Percentiles rank a stretch among this genome's conserved stretches.
phyloP scores from a whole-genome alignment of 73 alveolate species.

The Effrenium voratum region DNA sequence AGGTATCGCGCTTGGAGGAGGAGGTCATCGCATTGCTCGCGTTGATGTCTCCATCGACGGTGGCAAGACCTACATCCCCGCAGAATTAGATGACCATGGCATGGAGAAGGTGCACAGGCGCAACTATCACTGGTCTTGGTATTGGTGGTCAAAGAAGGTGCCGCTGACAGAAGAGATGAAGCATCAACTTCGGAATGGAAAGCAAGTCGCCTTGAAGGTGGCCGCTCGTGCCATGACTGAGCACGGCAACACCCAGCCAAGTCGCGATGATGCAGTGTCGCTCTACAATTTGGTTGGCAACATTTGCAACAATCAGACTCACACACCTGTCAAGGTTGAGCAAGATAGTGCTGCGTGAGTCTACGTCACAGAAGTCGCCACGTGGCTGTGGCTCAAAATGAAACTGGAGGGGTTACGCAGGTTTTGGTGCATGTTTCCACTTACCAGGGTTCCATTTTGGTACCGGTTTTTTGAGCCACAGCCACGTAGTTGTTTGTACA shows the following conservation, averaged over 20 bases:
- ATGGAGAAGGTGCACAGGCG: slow-evolving; percentile 87
- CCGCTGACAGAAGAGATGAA: slow-evolving; percentile 46
- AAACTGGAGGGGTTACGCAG: too few species aligned
- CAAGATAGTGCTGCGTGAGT: too few species aligned
- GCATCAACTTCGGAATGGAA: slow-evolving; percentile 34
- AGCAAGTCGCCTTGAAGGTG: slow-evolving; percentile 21
- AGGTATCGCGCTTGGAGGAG: slow-evolving; percentile 76
- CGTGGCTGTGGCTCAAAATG: too few species aligned
- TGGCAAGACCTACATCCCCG: slow-evolving; percentile 53
- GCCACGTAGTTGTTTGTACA: too few species aligned
- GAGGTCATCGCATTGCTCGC: slow-evolving; percentile 82
- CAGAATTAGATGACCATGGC: slow-evolving; percentile 79
- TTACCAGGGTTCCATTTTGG: too few species aligned
- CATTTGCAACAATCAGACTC: slow-evolving; percentile 88
- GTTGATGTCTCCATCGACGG: slow-evolving; percentile 90
- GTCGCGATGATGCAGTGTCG: slow-evolving; percentile 80
- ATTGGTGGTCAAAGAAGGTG: slow-evolving; percentile 80
- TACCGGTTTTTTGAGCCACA: too few species aligned
- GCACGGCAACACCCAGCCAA: slow-evolving; percentile 87
- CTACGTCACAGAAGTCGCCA: too few species aligned
- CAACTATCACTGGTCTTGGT: slow-evolving; percentile 82
- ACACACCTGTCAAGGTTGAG: slow-evolving; percentile 59
- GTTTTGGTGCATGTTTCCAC: too few species aligned
- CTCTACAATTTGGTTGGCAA: slow-evolving; percentile 69
- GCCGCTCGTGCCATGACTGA: slow-evolving; percentile 86